These are phyloP conservation scores for Primulina tabacum DNA, from an alignment of 257 asterid genomes.

Conservation along the genomic window DNA sequence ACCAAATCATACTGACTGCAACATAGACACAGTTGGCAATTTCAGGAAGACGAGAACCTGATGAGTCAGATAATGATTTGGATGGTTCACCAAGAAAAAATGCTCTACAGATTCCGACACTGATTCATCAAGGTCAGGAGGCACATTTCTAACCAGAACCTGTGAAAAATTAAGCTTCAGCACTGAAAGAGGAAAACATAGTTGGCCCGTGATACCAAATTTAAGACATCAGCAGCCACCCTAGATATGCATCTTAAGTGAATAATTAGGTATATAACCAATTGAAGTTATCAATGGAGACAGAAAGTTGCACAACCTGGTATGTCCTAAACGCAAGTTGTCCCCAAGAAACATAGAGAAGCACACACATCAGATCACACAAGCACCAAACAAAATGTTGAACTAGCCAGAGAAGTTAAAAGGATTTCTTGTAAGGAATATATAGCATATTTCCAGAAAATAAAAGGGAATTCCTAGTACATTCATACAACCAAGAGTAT, in stretches of 20 bases:
- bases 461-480: background rate
- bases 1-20: background rate
- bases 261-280: slow-evolving; percentile 17
- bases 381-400: no score
- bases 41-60: slow-evolving; percentile 47
- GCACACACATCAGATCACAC: no score
- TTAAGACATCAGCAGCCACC: no score
- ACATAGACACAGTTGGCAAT: slow-evolving; percentile 10
- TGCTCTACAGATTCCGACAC: slow-evolving; percentile 84
- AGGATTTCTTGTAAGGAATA: no score
- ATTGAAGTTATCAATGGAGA: slow-evolving; percentile 6
- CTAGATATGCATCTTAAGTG: background rate
- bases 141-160: slow-evolving; percentile 90
- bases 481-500: background rate
- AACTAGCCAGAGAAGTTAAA: no score
- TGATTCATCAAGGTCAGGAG: slow-evolving; percentile 85
- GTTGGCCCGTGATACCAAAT: background rate
- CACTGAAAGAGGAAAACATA: slow-evolving; percentile 13
- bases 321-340: no score
- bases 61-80: slow-evolving; percentile 79
- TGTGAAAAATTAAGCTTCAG: slow-evolving; percentile 31
- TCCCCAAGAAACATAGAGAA: no score
- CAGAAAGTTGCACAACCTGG: background rate
- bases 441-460: no score
- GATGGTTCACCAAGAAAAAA: slow-evolving; percentile 95